Percentiles rank a stretch among this genome's conserved stretches.
These are phyloP conservation scores for Calonectria pauciramosa DNA, from an alignment of 2,329 filamentous ascomycete species.

Conservation along the genomic window DNA sequence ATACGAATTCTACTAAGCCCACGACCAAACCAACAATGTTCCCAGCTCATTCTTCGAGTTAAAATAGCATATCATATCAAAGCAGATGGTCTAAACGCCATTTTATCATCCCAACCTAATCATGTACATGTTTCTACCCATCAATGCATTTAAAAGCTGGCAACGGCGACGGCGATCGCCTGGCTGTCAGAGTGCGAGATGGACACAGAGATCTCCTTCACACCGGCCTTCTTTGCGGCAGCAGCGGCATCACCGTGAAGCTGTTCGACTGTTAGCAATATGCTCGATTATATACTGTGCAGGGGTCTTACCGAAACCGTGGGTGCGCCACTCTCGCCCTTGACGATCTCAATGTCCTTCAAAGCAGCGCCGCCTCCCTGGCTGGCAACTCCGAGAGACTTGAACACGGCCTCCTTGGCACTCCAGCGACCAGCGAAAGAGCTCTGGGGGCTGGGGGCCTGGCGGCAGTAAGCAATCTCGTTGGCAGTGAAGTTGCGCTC, in stretches of 20 bases:
- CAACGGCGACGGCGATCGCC: conserved; percentile 93
- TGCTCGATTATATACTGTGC: conserved; percentile 9
- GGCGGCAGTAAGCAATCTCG: conserved; percentile 89
- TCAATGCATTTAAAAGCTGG: conserved; percentile 72
- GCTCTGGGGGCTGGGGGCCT: conserved; percentile 83
- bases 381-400: conserved; percentile 89
- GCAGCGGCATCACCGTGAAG: conserved; percentile 87
- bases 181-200: conserved; percentile 97
- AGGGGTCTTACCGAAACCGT: conserved; percentile 80
- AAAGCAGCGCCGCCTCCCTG: conserved; percentile 90
- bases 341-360: conserved; percentile 94
- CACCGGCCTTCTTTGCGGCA: conserved; percentile 87
- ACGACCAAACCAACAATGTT: conserved; percentile 22
- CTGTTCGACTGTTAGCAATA: conserved; percentile 65
- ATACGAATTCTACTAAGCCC: conserved; percentile 36
- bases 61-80: conserved; percentile 39
- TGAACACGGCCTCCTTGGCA: conserved; percentile 99
- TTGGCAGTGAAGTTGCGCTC: conserved; percentile 91
- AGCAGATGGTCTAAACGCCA: conserved; percentile 45
- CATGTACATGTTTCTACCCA: conserved; percentile 32
- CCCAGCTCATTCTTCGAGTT: conserved; percentile 18
- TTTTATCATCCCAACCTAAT: conserved; percentile 37
- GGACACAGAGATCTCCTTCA: conserved; percentile 91
- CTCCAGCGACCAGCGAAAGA: conserved; percentile 97
- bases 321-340: conserved; percentile 85